phyloP scores from a whole-genome alignment of 73 alveolate species.

The Tetrahymena borealis region DNA sequence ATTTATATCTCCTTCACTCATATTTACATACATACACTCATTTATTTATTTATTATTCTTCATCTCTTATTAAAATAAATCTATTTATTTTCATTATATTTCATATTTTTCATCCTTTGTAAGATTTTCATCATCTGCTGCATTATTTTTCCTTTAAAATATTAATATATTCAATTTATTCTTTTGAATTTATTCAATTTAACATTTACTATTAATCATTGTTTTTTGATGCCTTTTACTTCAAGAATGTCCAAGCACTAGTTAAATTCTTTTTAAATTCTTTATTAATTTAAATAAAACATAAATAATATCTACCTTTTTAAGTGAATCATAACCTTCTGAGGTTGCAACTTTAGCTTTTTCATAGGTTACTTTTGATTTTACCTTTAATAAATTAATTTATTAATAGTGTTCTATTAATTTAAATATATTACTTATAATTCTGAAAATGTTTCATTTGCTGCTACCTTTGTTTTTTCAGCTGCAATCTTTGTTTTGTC shows the following conservation, averaged over 20 bases:
- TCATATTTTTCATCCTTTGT: neutral
- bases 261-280: neutral
- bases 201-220: neutral
- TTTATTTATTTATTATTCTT: neutral
- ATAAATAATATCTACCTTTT: neutral
- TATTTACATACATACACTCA: neutral
- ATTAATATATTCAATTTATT: neutral
- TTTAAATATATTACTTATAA: neutral
- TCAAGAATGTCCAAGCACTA: neutral
- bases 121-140: neutral
- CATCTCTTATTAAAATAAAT: neutral
- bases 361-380: neutral
- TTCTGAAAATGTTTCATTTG: neutral
- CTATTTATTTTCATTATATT: neutral
- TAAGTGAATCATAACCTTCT: neutral
- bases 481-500: neutral
- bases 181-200: neutral
- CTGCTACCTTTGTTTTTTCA: neutral
- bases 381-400: neutral
- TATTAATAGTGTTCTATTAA: neutral
- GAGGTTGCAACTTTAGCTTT: neutral
- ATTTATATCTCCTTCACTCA: no score
- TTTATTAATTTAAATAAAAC: neutral
- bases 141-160: neutral
- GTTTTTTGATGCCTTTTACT: neutral